Evolutionary conservation across 75 land plant genomes (phyloP).

Genomic region (Cunninghamia lanceolata): DNA sequence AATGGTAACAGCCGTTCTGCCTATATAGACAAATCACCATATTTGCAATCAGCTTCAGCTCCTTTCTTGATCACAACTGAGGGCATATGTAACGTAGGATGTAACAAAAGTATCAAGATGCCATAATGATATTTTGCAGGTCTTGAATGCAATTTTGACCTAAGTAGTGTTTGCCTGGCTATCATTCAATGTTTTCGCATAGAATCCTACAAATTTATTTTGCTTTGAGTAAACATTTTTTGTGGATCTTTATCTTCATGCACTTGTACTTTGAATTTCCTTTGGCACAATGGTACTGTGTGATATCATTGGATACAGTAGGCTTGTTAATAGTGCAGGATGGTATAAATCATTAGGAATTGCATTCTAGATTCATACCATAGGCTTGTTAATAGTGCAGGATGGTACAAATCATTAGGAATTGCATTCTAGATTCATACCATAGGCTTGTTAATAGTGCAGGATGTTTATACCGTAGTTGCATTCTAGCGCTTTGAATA

Average conservation of each 20-base stretch:
- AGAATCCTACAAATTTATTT: neutral
- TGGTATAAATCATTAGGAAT: too few relatives aligned
- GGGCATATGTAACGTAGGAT: conserved; percentile 52
- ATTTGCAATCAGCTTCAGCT: conserved; percentile 70
- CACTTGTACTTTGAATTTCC: neutral
- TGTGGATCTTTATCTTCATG: neutral
- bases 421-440: too few relatives aligned
- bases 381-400: too few relatives aligned
- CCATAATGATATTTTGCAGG: neutral
- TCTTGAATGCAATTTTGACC: conserved; percentile 5
- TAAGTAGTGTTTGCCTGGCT: neutral
- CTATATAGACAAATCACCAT: conserved; percentile 85
- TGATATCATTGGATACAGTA: too few relatives aligned
- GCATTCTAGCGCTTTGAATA: too few relatives aligned
- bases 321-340: too few relatives aligned
- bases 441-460: too few relatives aligned
- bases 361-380: too few relatives aligned
- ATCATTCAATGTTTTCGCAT: neutral
- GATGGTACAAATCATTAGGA: too few relatives aligned
- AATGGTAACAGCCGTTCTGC: conserved; percentile 70
- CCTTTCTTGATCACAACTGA: conserved; percentile 58
- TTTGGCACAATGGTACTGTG: neutral
- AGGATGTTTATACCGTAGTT: too few relatives aligned
- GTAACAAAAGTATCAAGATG: conserved; percentile 45
- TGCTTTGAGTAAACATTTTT: neutral